Base-by-base conservation (phyloP, 345 rosid genomes). In the Noccaea bulbosa region DNA sequence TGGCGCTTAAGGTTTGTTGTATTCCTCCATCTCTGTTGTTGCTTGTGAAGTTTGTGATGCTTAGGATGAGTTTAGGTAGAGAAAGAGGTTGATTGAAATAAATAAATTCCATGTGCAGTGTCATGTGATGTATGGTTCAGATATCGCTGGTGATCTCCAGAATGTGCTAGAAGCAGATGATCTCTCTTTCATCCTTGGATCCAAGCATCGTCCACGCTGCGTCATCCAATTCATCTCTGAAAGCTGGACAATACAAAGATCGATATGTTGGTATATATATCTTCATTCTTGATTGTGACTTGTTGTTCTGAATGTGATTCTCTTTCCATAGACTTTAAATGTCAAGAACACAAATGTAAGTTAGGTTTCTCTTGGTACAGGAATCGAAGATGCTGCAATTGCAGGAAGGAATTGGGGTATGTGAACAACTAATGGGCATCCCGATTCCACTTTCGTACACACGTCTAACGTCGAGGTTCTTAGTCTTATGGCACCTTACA, bases 381-480 rank as follows among this genome's bases (percentile, higher is more conserved):
- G 92, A 89, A 46, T 75, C 96, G 0, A 89, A 86, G 61, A 74
- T 93, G 46, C 72, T 88, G 72, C 85, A 88, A 62, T 82, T 93
- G 77, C 85, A 91, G 17, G 96, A 93, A 79, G 97, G 98, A 53
- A 89, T 93, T 33, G 86, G 86, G 73, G 87, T 83, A 10, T 93
- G 98, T 66, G 97, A 93, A 62, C 88, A 93, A 43, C 85, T 91
- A 27, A 80, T 88, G 80, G 96, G 97, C 3, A 81, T 85, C 27
- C 96, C 97, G 1, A 93, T 93, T 62, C 98, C 98, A 54, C 91
- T 93, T 37, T 91, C 98, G 0, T 93, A 91, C 77, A 93, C 98
- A 69, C 87, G 98, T 7, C 70, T 93, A 78, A 93, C 98, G 5
- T 93, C 97, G 10, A 88, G 98, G 79, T 87, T 93, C 81, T 88